Evolutionary conservation across 148 eudicot genomes (phyloP).

Genomic region (Heliosperma pusillum): DNA sequence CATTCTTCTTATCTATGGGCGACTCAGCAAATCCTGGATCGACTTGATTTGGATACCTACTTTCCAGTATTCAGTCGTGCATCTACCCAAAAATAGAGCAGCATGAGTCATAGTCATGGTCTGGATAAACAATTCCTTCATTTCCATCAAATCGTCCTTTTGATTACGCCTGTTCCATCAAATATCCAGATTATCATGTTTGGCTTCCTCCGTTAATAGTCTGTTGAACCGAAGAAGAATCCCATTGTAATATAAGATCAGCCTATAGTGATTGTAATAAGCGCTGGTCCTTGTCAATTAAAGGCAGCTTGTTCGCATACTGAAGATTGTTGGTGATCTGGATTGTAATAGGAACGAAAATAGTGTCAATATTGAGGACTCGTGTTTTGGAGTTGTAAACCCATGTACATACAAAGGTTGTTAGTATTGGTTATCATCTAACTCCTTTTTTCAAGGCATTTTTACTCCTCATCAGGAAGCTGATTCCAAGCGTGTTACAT

Average conservation of each 20-base stretch:
- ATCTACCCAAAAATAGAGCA: slow-evolving; percentile 1
- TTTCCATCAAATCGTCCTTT: neutral
- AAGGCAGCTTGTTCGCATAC: neutral
- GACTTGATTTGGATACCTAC: slow-evolving; percentile 73
- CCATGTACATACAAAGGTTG: neutral
- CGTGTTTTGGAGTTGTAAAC: neutral
- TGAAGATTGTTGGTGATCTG: neutral
- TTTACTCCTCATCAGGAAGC: too few relatives aligned
- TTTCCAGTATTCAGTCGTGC: slow-evolving; percentile 57
- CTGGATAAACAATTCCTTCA: neutral
- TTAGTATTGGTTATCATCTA: neutral
- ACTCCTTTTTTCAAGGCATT: neutral
- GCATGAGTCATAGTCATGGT: neutral
- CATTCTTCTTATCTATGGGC: slow-evolving; percentile 93
- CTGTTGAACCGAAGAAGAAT: slow-evolving; percentile 10
- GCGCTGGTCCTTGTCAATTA: neutral
- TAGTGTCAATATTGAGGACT: neutral
- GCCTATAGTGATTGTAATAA: slow-evolving; percentile 4
- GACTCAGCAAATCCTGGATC: slow-evolving; percentile 67
- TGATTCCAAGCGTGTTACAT: too few relatives aligned
- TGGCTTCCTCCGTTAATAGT: slow-evolving; percentile 2
- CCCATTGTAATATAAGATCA: slow-evolving; percentile 16
- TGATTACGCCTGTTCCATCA: neutral
- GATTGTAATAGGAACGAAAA: too few relatives aligned
- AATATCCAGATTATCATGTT: neutral